phyloP scores from a whole-genome alignment of 495 filamentous ascomycete genomes.

The Corynascus novoguineensis region DNA sequence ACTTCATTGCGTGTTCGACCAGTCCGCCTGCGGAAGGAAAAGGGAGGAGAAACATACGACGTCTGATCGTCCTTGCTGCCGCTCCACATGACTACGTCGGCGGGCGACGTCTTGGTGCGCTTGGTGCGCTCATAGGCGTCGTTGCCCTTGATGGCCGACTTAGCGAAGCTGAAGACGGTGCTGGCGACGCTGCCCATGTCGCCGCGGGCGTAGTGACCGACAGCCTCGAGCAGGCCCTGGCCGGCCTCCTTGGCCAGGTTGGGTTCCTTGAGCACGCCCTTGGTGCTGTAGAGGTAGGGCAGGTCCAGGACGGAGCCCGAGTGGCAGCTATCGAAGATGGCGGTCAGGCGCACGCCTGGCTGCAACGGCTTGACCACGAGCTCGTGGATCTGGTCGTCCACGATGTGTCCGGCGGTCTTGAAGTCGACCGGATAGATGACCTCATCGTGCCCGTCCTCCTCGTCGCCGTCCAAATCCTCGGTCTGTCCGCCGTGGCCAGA shows the following conservation, averaged over 20 bases:
- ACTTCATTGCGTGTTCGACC: too few species aligned
- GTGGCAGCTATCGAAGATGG: constrained; percentile 98
- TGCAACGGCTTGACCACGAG: constrained; percentile 78
- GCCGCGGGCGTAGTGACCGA: constrained; percentile 76
- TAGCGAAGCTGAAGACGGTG: constrained; percentile 71
- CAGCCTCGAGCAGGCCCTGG: constrained; percentile 75
- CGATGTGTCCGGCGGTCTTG: constrained; percentile 80
- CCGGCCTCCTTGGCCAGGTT: constrained; percentile 96
- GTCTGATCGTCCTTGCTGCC: constrained; percentile 95
- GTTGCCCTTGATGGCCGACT: constrained; percentile 80
- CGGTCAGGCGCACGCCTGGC: constrained; percentile 84
- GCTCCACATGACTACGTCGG: constrained; percentile 98
- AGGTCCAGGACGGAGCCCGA: constrained; percentile 94
- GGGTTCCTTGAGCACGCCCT: constrained; percentile 94
- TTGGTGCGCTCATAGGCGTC: constrained; percentile 76
- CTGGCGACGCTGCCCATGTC: constrained; percentile 73
- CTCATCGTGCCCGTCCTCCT: constrained; percentile 92
- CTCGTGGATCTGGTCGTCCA: constrained; percentile 92
- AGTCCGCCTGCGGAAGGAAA: too few species aligned
- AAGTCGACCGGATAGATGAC: constrained; percentile 97
- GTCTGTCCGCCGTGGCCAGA: constrained; percentile 55
- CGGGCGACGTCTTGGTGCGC: constrained; percentile 86
- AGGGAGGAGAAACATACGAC: constrained; percentile 53
- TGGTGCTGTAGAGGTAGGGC: constrained; percentile 93
- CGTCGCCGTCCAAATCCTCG: constrained; percentile 56